Evolutionary conservation across 2,329 filamentous ascomycete species (phyloP).

Genomic region (Pseudogymnoascus sp.): DNA sequence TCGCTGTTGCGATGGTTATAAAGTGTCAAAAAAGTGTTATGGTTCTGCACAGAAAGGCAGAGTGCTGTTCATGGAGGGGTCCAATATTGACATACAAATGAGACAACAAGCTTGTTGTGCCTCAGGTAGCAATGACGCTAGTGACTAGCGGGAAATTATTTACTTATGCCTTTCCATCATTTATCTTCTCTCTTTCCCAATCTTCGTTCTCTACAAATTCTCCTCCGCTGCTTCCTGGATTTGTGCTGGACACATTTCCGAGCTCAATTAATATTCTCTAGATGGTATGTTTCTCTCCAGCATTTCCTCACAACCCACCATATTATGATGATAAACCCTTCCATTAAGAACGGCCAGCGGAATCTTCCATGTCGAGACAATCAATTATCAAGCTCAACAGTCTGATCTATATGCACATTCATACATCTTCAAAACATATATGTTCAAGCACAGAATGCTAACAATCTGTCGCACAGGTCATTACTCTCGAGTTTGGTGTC

Average conservation of each 20-base stretch:
- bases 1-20: constrained; percentile 1
- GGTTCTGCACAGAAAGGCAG: not conserved
- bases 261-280: constrained; percentile 23
- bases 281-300: constrained; percentile 21
- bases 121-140: constrained; percentile 7
- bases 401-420: constrained; percentile 38
- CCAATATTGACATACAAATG: constrained; percentile 7
- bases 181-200: not conserved
- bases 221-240: not conserved
- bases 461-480: constrained; percentile 1
- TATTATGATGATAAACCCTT: constrained; percentile 50
- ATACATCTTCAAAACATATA: not conserved
- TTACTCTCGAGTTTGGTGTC: not conserved
- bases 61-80: constrained; percentile 8
- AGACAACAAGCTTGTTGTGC: constrained; percentile 2
- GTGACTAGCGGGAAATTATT: constrained; percentile 8
- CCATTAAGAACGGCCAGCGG: constrained; percentile 61
- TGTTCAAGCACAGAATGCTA: not conserved
- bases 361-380: constrained; percentile 50
- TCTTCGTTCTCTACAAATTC: constrained; percentile 4
- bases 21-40: not conserved
- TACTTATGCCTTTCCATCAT: constrained; percentile 11
- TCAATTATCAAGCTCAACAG: constrained; percentile 58
- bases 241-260: not conserved
- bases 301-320: constrained; percentile 13